Evolutionary conservation across 2,329 filamentous ascomycete genomes (phyloP).

Genomic region (Penicillium crustosum): DNA sequence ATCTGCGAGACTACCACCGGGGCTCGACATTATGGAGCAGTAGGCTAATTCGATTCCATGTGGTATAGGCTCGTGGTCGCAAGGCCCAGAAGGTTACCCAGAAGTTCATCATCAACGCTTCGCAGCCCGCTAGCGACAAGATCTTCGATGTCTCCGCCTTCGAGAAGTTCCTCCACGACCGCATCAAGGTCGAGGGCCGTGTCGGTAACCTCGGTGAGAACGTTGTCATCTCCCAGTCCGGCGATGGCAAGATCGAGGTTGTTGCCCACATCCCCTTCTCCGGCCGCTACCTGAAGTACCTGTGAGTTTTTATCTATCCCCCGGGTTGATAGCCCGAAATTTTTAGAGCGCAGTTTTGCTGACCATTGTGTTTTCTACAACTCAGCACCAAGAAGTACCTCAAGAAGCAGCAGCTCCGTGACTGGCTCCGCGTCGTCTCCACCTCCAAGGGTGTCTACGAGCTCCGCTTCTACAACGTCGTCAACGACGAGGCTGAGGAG

Average conservation of each 20-base stretch:
- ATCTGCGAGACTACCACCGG: slow-evolving; percentile 14
- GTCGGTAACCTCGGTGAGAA: slow-evolving; percentile 96
- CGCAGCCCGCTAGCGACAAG: slow-evolving; percentile 97
- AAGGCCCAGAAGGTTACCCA: slow-evolving; percentile 52
- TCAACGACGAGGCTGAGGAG: slow-evolving; percentile 95
- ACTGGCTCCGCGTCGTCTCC: slow-evolving; percentile 98
- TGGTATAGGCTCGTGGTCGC: slow-evolving; percentile 46
- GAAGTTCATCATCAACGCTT: slow-evolving; percentile 98
- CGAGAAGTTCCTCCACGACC: slow-evolving; percentile 99
- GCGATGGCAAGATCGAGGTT: slow-evolving; percentile 97
- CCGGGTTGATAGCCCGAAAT: not conserved
- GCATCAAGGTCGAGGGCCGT: slow-evolving; percentile 97
- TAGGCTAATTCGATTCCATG: slow-evolving; percentile 80
- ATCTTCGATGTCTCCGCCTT: slow-evolving; percentile 99
- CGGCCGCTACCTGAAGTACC: slow-evolving; percentile 99
- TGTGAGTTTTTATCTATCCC: slow-evolving; percentile 63
- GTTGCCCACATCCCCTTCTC: slow-evolving; percentile 97
- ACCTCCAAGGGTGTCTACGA: slow-evolving; percentile 98
- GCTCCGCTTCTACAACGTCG: slow-evolving; percentile 99
- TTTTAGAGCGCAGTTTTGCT: not conserved
- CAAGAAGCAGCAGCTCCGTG: slow-evolving; percentile 99
- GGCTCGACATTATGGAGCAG: slow-evolving; percentile 61
- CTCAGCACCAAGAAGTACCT: slow-evolving; percentile 99
- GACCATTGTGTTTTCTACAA: slow-evolving; percentile 3
- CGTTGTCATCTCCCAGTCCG: slow-evolving; percentile 84